A percentile compares a stretch with the other conserved stretches of the same genome.
Evolutionary conservation across 1,139 yeast genomes (phyloP).

Genomic region (Suzukiozyma palmioleophila): DNA sequence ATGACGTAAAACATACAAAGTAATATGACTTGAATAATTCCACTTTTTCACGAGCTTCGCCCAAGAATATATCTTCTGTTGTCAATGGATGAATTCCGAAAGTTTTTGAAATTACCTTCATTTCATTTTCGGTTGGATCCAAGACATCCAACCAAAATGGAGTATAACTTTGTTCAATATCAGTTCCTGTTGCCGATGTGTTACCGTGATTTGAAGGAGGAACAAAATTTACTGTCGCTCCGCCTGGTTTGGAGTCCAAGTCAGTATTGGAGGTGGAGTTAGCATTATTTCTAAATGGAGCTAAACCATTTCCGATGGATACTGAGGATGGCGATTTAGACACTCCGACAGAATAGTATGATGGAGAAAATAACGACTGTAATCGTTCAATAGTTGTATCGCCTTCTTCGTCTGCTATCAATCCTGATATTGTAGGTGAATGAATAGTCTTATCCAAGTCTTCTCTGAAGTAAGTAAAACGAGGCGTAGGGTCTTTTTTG

Average conservation of each 20-base stretch:
- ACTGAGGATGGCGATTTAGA: constrained; percentile 10
- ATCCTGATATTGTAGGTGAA: constrained; percentile 82
- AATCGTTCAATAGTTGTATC: constrained; percentile 12
- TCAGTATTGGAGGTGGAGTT: constrained; percentile 1
- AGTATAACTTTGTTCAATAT: constrained; percentile 6
- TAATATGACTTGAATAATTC: constrained; percentile 88
- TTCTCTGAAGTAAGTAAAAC: constrained; percentile 91
- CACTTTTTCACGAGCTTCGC: constrained; percentile 93
- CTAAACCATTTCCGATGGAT: constrained; percentile 5
- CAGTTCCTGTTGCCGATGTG: constrained; percentile 7
- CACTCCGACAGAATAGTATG: constrained; percentile 12
- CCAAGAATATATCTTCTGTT: constrained; percentile 89
- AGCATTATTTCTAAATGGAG: constrained; percentile 2
- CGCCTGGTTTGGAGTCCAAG: constrained; percentile 4
- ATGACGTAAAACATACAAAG: constrained; percentile 88
- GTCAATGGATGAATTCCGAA: constrained; percentile 95
- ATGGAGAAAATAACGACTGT: constrained; percentile 30
- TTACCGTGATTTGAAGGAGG: constrained; percentile 13
- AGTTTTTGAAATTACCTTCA: constrained; percentile 86
- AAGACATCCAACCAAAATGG: constrained; percentile 93
- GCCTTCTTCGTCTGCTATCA: constrained; percentile 29
- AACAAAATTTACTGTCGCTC: constrained; percentile 12
- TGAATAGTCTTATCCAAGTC: constrained; percentile 86
- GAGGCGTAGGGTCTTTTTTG: constrained; percentile 6
- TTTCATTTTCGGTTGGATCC: constrained; percentile 93